Evolutionary conservation across 306 rosid species (phyloP), one percentile per base, ranked within the genome.

Genomic region (Betula pendula): DNA sequence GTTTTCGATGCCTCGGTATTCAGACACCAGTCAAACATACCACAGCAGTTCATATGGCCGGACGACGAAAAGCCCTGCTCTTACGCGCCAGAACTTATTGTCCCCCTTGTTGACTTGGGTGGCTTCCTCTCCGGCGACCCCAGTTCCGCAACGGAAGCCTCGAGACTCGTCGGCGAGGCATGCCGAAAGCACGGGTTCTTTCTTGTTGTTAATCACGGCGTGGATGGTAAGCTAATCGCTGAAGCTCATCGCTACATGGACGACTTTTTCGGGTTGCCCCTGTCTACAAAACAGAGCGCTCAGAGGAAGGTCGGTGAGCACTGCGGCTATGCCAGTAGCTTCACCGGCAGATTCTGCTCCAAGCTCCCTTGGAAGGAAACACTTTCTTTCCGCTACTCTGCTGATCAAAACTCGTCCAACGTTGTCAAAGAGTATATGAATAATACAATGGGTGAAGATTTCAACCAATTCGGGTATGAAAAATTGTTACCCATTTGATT

Each of bases 351-450:
- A 11, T 96, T 96, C 81, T 91, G 92, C 3, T 87, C 97, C 7
- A 96, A 96, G 70, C 91, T 96, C 43, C 99, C 98, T 0, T 96
- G 98, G 99, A 96, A 96, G 69, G 99, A 96, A 58, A 92, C 97
- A 0, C 93, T 92, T 29, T 92, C 97, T 9, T 89, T 92, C 62
- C 84, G 89, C 48, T 90, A 71, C 71, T 80, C 90, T 6, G 86
- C 89, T 0, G 84, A 88, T 4, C 38, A 79, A 7, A 78, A 31
- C 35, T 68, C 85, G 4, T 50, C 87, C 29, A 66, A 58, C 2
- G 24, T 76, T 7, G 93, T 96, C 69, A 62, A 80, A 51, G 83
- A 89, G n/a, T 91, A 93, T 70, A 33, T 96, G 13, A 51, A 50
- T 72, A 62, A 68, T 72, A 83, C 76, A 49, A 67, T 96, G 82